Evolutionary conservation across 2,329 filamentous ascomycete genomes (phyloP), one percentile per base, ranked within the genome.

Genomic region (Botrytis squamosa): DNA sequence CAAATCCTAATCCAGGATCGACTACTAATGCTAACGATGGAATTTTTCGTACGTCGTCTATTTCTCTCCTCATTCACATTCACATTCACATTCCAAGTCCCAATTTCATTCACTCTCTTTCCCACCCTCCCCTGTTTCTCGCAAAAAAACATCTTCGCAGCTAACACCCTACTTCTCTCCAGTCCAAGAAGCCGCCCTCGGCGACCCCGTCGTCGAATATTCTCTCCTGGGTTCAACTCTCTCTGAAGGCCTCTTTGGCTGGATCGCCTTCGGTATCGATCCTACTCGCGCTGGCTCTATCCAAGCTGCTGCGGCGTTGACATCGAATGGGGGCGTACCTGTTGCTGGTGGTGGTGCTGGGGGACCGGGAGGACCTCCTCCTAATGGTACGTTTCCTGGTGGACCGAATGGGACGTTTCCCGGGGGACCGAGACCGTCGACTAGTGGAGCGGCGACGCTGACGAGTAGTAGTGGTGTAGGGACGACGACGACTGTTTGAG

Each of bases 141-240:
- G n/a, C 33, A 33, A 33, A 38, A 44, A 44, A 46, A 46, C 44
- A 33, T 33, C 33, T 33, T 1, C 60, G 1, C n/a, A 9, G 33
- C 62, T 64, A 64, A 64, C 42, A 5, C 40, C 14, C 46, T 0
- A 4, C 4, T 42, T 9, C 63, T 5, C 12, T 3, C 42, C 33
- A 65, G 63, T 52, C 25, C 57, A 71, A 64, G 57, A 63, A 63
- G 69, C 69, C 57, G 44, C 57, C 16, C 33, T 71, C 44, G 69
- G 69, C 1, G 86, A 88, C 77, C 88, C 87, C 1, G 83, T 88
- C 77, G 81, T 87, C 70, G 84, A 89, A 77, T 88, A 87, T 74
- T 83, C 86, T 12, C 83, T 85, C 18, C 82, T 90, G 4, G 87
- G 87, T 1, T 84, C 88, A 36, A 79, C 81, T 40, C 77, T 86